phyloP scores from a whole-genome alignment of 768 basidiomycete species.

The Hemileccinum rubropunctum region DNA sequence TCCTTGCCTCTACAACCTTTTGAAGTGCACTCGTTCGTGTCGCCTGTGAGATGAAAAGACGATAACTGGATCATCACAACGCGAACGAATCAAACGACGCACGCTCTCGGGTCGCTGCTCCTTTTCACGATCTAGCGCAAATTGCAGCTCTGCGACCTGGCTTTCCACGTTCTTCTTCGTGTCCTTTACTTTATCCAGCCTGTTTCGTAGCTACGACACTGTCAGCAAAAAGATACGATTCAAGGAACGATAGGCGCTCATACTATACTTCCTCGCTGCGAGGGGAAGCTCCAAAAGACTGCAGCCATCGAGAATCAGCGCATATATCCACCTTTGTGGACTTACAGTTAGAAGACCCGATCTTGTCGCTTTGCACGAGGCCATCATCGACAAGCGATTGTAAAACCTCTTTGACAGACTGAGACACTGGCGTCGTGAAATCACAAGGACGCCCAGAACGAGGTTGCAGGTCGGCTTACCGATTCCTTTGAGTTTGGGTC shows the following conservation, averaged over 20 bases:
- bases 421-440: constrained; percentile 55
- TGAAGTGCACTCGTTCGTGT: constrained; percentile 53
- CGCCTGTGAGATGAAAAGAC: constrained; percentile 39
- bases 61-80: background rate
- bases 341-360: constrained; percentile 92
- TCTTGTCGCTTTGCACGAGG: constrained; percentile 85
- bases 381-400: constrained; percentile 86
- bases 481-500: constrained; percentile 87
- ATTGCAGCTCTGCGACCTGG: constrained; percentile 50
- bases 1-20: constrained; percentile 46
- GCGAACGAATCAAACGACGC: constrained; percentile 9
- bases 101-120: constrained; percentile 58
- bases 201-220: constrained; percentile 51
- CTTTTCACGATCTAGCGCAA: constrained; percentile 49
- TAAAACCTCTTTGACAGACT: constrained; percentile 89
- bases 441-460: background rate
- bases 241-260: background rate
- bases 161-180: constrained; percentile 38
- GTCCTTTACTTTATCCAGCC: constrained; percentile 50
- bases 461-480: constrained; percentile 42
- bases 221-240: background rate
- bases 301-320: constrained; percentile 11
- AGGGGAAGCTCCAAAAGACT: constrained; percentile 98
- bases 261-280: constrained; percentile 79
- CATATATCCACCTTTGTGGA: constrained; percentile 18